Conservation (phyloP, 2,329 filamentous ascomycete species). For the Delphinella strobiligena region DNA sequence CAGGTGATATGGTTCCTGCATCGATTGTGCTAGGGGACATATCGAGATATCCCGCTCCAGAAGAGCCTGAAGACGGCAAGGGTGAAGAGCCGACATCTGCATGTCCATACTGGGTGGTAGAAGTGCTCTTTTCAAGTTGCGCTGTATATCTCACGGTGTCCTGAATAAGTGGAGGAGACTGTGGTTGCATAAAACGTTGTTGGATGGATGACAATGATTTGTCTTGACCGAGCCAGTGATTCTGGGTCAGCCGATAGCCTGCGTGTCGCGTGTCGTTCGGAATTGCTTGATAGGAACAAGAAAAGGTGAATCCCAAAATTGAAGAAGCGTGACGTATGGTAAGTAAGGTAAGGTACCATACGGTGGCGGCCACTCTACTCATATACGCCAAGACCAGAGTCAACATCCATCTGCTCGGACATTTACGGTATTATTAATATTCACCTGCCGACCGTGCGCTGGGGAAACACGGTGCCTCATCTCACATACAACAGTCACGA, state of each 20-base stretch:
- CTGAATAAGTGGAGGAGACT: constrained; percentile 39
- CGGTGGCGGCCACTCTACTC: too few species aligned
- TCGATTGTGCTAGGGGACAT: constrained; percentile 20
- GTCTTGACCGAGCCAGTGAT: constrained; percentile 44
- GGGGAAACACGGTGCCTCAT: too few species aligned
- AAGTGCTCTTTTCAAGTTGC: constrained; percentile 21
- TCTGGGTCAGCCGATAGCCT: constrained; percentile 37
- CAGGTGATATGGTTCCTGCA: constrained; percentile 13
- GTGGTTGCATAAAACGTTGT: constrained; percentile 54
- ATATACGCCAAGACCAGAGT: too few species aligned
- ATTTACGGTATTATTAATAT: too few species aligned
- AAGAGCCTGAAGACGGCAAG: constrained; percentile 19
- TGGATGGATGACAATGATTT: constrained; percentile 19
- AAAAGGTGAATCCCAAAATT: too few species aligned
- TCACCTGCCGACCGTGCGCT: too few species aligned
- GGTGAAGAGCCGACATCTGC: constrained; percentile 30
- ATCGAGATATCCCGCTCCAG: background rate
- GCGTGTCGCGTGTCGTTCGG: background rate
- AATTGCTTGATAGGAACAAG: background rate
- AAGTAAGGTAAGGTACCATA: too few species aligned
- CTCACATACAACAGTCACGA: too few species aligned
- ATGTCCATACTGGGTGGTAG: constrained; percentile 49
- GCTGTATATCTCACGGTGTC: constrained; percentile 29
- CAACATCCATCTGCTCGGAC: too few species aligned
- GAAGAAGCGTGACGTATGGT: too few species aligned